Evolutionary conservation across 768 basidiomycete genomes (phyloP).

Genomic region (Suillus fuscotomentosus): DNA sequence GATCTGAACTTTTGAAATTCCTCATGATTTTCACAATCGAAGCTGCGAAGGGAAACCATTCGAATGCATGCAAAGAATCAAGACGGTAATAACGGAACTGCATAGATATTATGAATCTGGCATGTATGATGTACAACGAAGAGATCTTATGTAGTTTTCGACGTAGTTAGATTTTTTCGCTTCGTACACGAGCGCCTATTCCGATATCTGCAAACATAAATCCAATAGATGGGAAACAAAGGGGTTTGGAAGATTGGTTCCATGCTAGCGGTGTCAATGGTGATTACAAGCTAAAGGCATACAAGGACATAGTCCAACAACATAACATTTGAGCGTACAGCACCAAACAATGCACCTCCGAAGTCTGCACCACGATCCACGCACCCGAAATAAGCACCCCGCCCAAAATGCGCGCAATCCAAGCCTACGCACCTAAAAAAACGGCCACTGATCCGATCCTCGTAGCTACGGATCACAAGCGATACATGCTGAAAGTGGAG

Average conservation of each 20-base stretch:
- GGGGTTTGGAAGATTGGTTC: constrained; percentile 9
- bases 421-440: constrained; percentile 7
- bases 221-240: constrained; percentile 6
- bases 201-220: constrained; percentile 18
- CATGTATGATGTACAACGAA: constrained; percentile 13
- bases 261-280: constrained; percentile 6
- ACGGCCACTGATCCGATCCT: not conserved
- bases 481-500: constrained; percentile 28
- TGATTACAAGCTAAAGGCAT: constrained; percentile 28
- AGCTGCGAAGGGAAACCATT: not conserved
- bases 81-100: not conserved
- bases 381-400: constrained; percentile 14
- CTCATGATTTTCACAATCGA: not conserved
- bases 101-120: constrained; percentile 15
- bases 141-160: constrained; percentile 8
- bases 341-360: constrained; percentile 7
- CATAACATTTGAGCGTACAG: constrained; percentile 24
- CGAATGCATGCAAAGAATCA: not conserved
- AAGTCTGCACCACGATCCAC: constrained; percentile 17
- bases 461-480: constrained; percentile 7
- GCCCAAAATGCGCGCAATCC: not conserved
- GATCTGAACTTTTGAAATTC: not conserved
- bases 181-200: constrained; percentile 10
- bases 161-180: constrained; percentile 20
- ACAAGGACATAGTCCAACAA: constrained; percentile 24